Evolutionary conservation across 805 yeast genomes (phyloP).

Genomic region (Wickerhamomyces alni): DNA sequence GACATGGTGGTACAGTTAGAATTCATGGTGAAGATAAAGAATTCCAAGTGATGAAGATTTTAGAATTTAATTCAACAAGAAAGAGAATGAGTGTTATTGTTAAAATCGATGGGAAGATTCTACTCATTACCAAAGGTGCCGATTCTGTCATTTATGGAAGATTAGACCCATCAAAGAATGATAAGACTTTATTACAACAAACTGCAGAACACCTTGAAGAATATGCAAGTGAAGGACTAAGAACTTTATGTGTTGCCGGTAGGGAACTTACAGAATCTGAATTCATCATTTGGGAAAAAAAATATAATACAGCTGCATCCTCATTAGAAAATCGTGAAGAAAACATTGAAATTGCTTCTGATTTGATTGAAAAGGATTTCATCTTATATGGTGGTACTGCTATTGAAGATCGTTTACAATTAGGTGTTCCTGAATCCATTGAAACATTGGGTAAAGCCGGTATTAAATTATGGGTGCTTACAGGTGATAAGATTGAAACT

Average conservation of each 20-base stretch:
- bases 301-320: slow-evolving; percentile 60
- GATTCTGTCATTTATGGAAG: slow-evolving; percentile 74
- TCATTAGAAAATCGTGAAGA: slow-evolving; percentile 61
- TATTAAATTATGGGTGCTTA: slow-evolving; percentile 94
- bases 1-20: slow-evolving; percentile 58
- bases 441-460: slow-evolving; percentile 91
- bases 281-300: slow-evolving; percentile 56
- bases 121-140: slow-evolving; percentile 79
- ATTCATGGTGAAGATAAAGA: slow-evolving; percentile 69
- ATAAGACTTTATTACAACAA: slow-evolving; percentile 41
- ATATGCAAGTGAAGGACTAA: slow-evolving; percentile 76
- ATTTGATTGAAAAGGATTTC: slow-evolving; percentile 62
- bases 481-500: slow-evolving; percentile 97
- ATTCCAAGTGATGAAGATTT: slow-evolving; percentile 60
- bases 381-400: slow-evolving; percentile 77
- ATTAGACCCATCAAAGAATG: slow-evolving; percentile 40
- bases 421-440: slow-evolving; percentile 92
- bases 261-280: slow-evolving; percentile 57
- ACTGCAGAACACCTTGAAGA: slow-evolving; percentile 74
- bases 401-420: slow-evolving; percentile 92
- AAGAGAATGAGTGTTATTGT: slow-evolving; percentile 84
- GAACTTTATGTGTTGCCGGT: slow-evolving; percentile 78
- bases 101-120: slow-evolving; percentile 56
- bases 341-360: slow-evolving; percentile 69
- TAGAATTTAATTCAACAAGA: slow-evolving; percentile 80